Base-by-base conservation (phyloP, 148 eudicot genomes). In the Rhododendron simsii region DNA sequence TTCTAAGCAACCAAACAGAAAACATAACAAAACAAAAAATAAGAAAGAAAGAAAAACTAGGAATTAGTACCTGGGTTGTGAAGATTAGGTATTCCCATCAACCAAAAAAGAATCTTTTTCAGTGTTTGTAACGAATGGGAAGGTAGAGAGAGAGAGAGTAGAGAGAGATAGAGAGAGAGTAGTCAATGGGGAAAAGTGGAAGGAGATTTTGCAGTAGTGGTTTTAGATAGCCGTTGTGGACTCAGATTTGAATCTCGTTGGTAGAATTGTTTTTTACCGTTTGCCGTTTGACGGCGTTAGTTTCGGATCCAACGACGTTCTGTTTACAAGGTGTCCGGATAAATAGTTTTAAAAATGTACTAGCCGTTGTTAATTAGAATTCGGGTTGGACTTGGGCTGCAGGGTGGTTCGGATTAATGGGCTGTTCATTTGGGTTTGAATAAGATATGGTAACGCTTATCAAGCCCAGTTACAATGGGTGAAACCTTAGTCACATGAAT, bases 231-330 rank as follows among this genome's bases (percentile, higher is more conserved):
- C 88, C 88, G 88, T 87, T 87, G 85, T 26, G 81, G 75, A 23
- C 35, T 47, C 51, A 23, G 75, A 55, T 87, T 86, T 87, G 86
- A 83, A 83, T 45, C 35, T 55, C 23, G 88, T 83, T 82, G 80
- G 77, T 73, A 71, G 78, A 28, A n/a, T 23, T 85, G 51, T 3
- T 28, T 15, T 85, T 85, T 57, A 18, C 82, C 39, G 81, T 51
- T 78, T 18, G 23, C 55, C 53, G 87, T 80, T 73, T 81, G 81
- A 81, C 84, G 87, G 81, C 87, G 85, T 86, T 86, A 86, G 84
- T 81, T 50, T 53, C 69, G 80, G 81, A 86, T 86, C 84, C 41
- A 85, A 48, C 30, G 37, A 23, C n/a, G 5, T 53, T 51, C 81
- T 9, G 73, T 55, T 44, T 61, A 26, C 33, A 48, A 75, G 16